A percentile compares a stretch with the other conserved stretches of the same genome.
phyloP scores from a whole-genome alignment of 2,329 filamentous ascomycete genomes.

The Fusarium pilosicola region DNA sequence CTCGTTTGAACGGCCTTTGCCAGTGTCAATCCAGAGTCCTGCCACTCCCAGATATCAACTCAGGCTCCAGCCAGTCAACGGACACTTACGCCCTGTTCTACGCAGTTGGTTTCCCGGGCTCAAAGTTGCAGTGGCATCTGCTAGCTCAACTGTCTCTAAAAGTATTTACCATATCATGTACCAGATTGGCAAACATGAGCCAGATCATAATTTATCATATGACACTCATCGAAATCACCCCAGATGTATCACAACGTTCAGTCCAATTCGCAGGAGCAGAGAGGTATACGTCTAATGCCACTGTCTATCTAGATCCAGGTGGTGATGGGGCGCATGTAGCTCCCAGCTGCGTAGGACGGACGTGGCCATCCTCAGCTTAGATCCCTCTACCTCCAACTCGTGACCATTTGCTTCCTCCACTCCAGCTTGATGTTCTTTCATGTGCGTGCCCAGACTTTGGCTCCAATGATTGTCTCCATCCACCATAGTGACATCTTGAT shows the following conservation, averaged over 20 bases:
- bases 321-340: too few species aligned
- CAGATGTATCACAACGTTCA: not conserved
- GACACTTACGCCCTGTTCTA: not conserved
- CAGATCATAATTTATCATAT: not conserved
- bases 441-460: not conserved
- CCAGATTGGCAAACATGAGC: not conserved
- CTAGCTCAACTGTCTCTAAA: not conserved
- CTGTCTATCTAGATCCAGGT: too few species aligned
- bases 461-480: accelerated
- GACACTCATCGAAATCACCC: not conserved
- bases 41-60: not conserved
- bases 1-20: not conserved
- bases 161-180: not conserved
- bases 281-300: accelerated
- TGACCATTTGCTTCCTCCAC: not conserved
- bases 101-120: not conserved
- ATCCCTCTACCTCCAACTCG: not conserved
- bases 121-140: not conserved
- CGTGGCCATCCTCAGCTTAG: not conserved
- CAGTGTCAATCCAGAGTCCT: not conserved
- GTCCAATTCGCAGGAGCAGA: not conserved
- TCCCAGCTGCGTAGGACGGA: not conserved
- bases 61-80: not conserved
- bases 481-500: not conserved
- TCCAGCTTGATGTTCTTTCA: not conserved